phyloP scores from a whole-genome alignment of 2,329 filamentous ascomycete genomes.

The Talaromyces sp. region DNA sequence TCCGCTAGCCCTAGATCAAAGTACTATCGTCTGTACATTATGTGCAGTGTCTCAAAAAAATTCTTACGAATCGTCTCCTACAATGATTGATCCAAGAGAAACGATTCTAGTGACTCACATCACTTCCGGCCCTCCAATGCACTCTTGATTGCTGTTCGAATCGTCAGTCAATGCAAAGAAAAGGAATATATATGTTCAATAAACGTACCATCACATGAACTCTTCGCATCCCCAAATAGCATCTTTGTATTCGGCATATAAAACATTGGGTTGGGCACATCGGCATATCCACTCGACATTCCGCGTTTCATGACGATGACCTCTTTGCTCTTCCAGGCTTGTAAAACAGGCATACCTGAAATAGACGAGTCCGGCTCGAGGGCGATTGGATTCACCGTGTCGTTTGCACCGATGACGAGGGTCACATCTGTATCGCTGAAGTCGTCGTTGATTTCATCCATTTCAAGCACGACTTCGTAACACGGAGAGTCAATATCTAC shows the following conservation, averaged over 20 bases:
- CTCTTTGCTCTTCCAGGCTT: constrained; percentile 91
- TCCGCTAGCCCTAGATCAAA: background rate
- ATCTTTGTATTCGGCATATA: constrained; percentile 86
- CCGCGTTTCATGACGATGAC: constrained; percentile 91
- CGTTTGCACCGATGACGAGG: constrained; percentile 85
- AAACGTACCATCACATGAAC: constrained; percentile 69
- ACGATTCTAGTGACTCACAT: background rate
- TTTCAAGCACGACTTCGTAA: constrained; percentile 72
- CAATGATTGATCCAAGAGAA: background rate
- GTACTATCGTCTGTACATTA: background rate
- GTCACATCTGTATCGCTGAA: constrained; percentile 81
- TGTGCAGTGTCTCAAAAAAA: background rate
- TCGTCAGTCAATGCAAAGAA: background rate
- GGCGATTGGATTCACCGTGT: constrained; percentile 87
- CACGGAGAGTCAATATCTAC: no score
- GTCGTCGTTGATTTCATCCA: constrained; percentile 95
- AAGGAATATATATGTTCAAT: background rate
- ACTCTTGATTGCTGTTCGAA: constrained; percentile 13
- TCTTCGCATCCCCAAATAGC: constrained; percentile 86
- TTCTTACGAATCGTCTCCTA: no score
- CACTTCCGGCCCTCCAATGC: constrained; percentile 13
- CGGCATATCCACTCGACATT: constrained; percentile 82
- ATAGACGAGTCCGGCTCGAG: constrained; percentile 78
- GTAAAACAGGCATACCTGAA: constrained; percentile 86
- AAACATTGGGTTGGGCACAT: constrained; percentile 91